phyloP scores from a whole-genome alignment of 306 rosid genomes.

The Prunus salicina region DNA sequence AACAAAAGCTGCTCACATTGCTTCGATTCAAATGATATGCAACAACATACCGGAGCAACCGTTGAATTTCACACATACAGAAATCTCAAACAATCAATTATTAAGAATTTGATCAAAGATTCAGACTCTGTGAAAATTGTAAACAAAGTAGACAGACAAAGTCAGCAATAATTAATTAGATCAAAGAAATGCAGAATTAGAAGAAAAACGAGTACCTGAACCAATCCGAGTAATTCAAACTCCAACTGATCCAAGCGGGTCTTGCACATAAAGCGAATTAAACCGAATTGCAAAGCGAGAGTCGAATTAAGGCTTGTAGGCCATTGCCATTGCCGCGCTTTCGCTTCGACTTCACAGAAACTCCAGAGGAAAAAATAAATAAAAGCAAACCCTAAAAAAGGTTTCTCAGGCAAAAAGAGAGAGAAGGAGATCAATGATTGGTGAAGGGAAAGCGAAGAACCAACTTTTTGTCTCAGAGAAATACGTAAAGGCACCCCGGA shows the following conservation, averaged over 20 bases:
- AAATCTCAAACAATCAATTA: background rate
- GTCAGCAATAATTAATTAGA: background rate
- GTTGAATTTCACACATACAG: background rate
- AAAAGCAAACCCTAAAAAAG: slow-evolving; percentile 19
- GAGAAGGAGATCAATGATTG: background rate
- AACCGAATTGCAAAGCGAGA: slow-evolving; percentile 15
- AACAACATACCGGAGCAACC: background rate
- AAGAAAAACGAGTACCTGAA: slow-evolving; percentile 32
- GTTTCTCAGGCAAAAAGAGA: slow-evolving; percentile 1
- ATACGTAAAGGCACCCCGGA: background rate
- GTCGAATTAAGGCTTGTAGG: slow-evolving; percentile 32
- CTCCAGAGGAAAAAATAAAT: background rate
- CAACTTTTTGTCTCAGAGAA: slow-evolving; percentile 4
- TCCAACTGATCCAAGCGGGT: slow-evolving; percentile 15
- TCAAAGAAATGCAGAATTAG: background rate
- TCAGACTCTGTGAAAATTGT: background rate
- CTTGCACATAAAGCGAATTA: background rate
- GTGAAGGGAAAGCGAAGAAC: background rate
- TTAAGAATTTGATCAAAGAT: background rate
- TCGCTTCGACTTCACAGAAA: slow-evolving; percentile 52
- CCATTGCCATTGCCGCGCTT: slow-evolving; percentile 18
- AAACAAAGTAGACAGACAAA: background rate
- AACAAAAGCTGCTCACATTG: background rate
- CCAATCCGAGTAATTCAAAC: background rate
- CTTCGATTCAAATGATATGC: background rate